Conservation (phyloP, 495 filamentous ascomycete genomes). For the Aspergillus nanangensis region DNA sequence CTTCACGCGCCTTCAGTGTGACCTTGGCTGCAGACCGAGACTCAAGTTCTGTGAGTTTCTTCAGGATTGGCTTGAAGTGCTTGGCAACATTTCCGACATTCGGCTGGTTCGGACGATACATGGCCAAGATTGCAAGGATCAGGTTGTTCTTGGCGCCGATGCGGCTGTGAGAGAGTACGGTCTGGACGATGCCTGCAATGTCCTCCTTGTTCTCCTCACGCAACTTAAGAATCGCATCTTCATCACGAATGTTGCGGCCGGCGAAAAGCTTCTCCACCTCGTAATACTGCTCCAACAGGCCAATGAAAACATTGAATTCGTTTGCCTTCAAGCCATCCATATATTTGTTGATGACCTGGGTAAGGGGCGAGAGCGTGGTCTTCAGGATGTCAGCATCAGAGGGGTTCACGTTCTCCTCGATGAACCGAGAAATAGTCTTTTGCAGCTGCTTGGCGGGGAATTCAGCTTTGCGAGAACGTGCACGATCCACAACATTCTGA, state of each 20-base stretch:
- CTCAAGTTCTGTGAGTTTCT: slow-evolving; percentile 87
- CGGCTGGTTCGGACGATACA: slow-evolving; percentile 93
- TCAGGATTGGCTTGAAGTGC: slow-evolving; percentile 77
- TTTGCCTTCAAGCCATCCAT: slow-evolving; percentile 84
- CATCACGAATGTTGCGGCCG: slow-evolving; percentile 76
- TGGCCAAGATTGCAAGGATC: slow-evolving; percentile 83
- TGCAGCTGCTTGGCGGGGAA: slow-evolving; percentile 88
- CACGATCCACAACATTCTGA: slow-evolving; percentile 78
- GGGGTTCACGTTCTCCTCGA: slow-evolving; percentile 77
- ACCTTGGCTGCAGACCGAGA: slow-evolving; percentile 90
- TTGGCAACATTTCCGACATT: slow-evolving; percentile 82
- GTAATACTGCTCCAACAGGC: slow-evolving; percentile 73
- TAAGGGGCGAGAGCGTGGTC: slow-evolving; percentile 70
- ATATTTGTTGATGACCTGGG: slow-evolving; percentile 78
- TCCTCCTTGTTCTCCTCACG: slow-evolving; percentile 96
- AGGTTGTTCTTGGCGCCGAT: slow-evolving; percentile 93
- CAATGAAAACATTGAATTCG: slow-evolving; percentile 78
- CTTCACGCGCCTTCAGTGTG: slow-evolving; percentile 91
- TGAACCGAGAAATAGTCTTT: slow-evolving; percentile 80
- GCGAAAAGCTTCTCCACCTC: slow-evolving; percentile 84
- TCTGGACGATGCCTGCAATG: slow-evolving; percentile 73
- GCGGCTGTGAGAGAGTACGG: slow-evolving; percentile 87
- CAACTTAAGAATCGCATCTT: slow-evolving; percentile 90
- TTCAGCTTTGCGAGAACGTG: slow-evolving; percentile 69
- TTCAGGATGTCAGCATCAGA: slow-evolving; percentile 68